Conservation (phyloP, 441 rosid species). For the Gossypium trilobum region DNA sequence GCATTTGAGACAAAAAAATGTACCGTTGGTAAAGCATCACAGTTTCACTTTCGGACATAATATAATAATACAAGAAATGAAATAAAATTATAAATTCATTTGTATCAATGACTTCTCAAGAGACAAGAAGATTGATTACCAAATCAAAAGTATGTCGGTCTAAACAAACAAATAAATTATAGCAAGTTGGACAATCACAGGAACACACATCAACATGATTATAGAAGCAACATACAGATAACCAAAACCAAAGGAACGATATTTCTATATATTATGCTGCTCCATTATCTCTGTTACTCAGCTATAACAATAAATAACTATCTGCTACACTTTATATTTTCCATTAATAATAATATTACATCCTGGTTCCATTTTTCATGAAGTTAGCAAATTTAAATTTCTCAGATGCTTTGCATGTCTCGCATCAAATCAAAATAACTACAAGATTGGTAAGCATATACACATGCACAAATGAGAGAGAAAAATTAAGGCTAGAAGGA, state of each 20-base stretch:
- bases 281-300: background rate
- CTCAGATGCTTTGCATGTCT: background rate
- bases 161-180: background rate
- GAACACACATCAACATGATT: background rate
- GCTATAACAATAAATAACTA: background rate
- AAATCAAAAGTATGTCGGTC: background rate
- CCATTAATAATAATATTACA: background rate
- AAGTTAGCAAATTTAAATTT: background rate
- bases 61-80: background rate
- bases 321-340: background rate
- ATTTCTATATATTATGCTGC: background rate
- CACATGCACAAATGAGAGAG: background rate
- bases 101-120: background rate
- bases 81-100: background rate
- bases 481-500: background rate
- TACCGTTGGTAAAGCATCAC: background rate
- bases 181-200: background rate
- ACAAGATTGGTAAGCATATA: background rate
- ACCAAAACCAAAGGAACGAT: background rate
- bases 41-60: background rate
- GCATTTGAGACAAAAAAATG: background rate
- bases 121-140: background rate
- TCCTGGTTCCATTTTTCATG: background rate
- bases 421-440: background rate
- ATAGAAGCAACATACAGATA: background rate